Base-by-base conservation (phyloP, 2,329 filamentous ascomycete species). In the Microcyclosporella mali region DNA sequence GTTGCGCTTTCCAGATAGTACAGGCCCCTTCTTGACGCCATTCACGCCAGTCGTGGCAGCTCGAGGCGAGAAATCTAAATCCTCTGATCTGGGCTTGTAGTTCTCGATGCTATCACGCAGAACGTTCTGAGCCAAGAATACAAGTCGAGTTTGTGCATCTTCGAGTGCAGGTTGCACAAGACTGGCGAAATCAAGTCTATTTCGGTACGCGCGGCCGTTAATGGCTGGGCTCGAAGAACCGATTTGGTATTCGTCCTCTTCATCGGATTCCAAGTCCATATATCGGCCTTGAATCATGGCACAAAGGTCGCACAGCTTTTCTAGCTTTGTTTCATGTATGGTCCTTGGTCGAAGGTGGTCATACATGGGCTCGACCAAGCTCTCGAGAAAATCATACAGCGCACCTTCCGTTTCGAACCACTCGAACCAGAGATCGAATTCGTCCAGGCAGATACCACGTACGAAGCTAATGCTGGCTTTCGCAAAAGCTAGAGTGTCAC, bases 291-390 rank as follows among this genome's bases (percentile, higher is more conserved):
- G 81, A 6, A 84, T 69, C 19, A 82, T 65, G 6, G 77, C 79
- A 55, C 81, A 84, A 1, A 84, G 68, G 55, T 84, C 80, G 58
- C 81, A 84, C 2, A 84, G 70, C 56, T 79, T 82, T 39, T 82
- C 67, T 18, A 84, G 70, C 49, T 82, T 78, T 11, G 74, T 81
- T 57, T 84, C 81, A 48, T 81, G 79, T 45, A 84, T 82, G 14
- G 78, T 82, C 33, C 76, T 71, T 6, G 81, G 81, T 38, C 79
- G 71, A 18, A 84, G 66, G 55, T 82, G 71, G 53, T 84, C 81
- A 55, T 82, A 83, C 19, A 84, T 67, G 2, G 81, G 80, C 58
- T 84, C 81, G 57, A 79, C 82, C 35, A 84, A 69, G 14, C 78
- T 74, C 58, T 84, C 81, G 1, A 84, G 66, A 50, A 82, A 84